A percentile compares a stretch with the other conserved stretches of the same genome.
Evolutionary conservation across 1,139 yeast genomes (phyloP).

Genomic region (Kluyveromyces marxianus): DNA sequence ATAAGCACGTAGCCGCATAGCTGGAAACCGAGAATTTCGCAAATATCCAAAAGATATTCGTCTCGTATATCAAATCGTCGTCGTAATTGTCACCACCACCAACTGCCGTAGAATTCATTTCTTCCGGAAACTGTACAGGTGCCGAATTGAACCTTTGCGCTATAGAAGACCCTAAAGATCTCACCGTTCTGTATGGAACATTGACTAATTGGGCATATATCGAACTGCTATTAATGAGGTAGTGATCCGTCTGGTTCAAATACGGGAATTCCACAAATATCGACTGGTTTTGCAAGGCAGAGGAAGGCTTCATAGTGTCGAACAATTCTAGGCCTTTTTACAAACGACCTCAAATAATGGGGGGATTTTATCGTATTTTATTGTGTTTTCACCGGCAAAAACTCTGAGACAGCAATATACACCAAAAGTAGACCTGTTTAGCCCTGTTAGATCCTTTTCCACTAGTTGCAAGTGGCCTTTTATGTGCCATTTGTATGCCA

Average conservation of each 20-base stretch:
- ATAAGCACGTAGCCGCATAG: conserved; percentile 18
- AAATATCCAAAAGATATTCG: conserved; percentile 10
- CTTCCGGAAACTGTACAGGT: not conserved
- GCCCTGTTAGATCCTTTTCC: no score
- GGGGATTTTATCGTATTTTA: no score
- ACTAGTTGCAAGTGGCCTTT: no score
- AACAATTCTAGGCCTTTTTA: not conserved
- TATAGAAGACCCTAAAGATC: conserved; percentile 18
- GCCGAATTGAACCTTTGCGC: conserved; percentile 11
- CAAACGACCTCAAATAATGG: no score
- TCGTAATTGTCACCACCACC: not conserved
- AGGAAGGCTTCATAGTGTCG: not conserved
- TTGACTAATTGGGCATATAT: conserved; percentile 13
- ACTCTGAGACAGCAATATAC: no score
- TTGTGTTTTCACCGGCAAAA: no score
- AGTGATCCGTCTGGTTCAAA: conserved; percentile 14
- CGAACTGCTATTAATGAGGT: conserved; percentile 11
- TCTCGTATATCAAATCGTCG: conserved; percentile 3
- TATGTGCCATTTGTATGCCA: no score
- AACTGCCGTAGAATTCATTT: not conserved
- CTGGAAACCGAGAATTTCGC: conserved; percentile 18
- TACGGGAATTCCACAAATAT: conserved; percentile 10
- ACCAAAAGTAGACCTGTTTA: no score
- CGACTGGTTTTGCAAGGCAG: not conserved
- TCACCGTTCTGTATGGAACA: conserved; percentile 14